Conservation (phyloP, 805 yeast genomes). For the Candida anglica region DNA sequence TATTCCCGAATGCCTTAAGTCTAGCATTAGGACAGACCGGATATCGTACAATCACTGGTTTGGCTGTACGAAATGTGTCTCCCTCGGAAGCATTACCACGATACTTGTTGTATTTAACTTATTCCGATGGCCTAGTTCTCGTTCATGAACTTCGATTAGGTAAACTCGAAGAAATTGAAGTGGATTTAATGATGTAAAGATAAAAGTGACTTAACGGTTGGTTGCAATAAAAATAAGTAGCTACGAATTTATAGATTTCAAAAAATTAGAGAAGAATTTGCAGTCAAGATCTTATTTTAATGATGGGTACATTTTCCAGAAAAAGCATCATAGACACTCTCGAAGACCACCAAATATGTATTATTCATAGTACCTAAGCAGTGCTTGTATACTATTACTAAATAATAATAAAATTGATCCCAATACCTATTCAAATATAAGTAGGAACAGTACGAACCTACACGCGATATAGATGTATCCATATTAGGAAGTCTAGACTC, state of each 20-base stretch:
- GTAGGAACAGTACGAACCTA: too few relatives aligned
- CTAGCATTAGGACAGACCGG: constrained; percentile 23
- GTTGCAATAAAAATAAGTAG: not conserved
- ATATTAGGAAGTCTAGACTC: too few relatives aligned
- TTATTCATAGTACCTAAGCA: too few relatives aligned
- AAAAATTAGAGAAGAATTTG: not conserved
- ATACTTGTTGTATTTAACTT: constrained; percentile 26
- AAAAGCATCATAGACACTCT: too few relatives aligned
- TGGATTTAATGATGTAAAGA: not conserved
- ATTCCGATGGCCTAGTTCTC: constrained; percentile 29
- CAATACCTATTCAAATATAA: too few relatives aligned
- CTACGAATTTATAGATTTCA: not conserved
- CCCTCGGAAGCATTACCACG: constrained; percentile 16
- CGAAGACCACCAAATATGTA: not conserved
- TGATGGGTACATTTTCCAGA: too few relatives aligned
- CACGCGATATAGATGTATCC: too few relatives aligned
- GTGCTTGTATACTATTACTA: too few relatives aligned
- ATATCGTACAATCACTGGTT: constrained; percentile 29
- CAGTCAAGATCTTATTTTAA: too few relatives aligned
- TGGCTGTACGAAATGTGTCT: constrained; percentile 23
- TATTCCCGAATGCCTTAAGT: constrained; percentile 32
- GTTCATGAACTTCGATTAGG: constrained; percentile 14
- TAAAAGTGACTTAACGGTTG: too few relatives aligned
- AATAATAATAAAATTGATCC: too few relatives aligned
- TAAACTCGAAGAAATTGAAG: constrained; percentile 2